Conservation (phyloP, 1,139 yeast species). For the Pichia sp. region DNA sequence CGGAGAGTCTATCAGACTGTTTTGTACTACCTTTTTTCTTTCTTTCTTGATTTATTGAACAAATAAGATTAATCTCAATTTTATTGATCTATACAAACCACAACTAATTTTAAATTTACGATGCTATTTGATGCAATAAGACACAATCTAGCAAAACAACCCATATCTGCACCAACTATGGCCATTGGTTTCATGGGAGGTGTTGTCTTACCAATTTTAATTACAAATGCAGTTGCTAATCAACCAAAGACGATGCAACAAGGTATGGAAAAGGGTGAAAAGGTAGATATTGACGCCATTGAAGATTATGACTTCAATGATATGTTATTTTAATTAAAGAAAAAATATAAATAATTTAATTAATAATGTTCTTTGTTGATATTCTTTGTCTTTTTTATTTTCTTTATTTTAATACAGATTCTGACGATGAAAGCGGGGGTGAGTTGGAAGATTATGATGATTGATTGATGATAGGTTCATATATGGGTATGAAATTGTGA, state of each 20-base stretch:
- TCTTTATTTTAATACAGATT: no score
- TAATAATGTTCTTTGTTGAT: no score
- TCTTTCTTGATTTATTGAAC: no score
- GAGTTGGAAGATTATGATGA: neutral
- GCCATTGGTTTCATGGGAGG: conserved; percentile 19
- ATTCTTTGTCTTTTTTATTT: no score
- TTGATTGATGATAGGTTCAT: neutral
- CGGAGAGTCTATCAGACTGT: no score
- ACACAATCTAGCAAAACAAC: conserved; percentile 10
- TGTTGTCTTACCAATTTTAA: conserved; percentile 17
- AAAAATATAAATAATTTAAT: no score
- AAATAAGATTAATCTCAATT: no score
- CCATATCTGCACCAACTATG: conserved; percentile 15
- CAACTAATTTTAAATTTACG: no score
- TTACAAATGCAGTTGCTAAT: conserved; percentile 13
- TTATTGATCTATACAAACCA: no score
- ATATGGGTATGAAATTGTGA: neutral
- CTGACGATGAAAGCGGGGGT: no score
- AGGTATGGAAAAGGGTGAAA: conserved; percentile 15
- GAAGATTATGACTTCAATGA: neutral
- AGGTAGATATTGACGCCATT: neutral
- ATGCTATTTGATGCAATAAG: conserved; percentile 14
- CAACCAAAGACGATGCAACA: conserved; percentile 10
- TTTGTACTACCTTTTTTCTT: no score
- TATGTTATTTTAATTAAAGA: neutral